Conservation (phyloP, 208 protist species). For the Leishmania aethiopica region DNA sequence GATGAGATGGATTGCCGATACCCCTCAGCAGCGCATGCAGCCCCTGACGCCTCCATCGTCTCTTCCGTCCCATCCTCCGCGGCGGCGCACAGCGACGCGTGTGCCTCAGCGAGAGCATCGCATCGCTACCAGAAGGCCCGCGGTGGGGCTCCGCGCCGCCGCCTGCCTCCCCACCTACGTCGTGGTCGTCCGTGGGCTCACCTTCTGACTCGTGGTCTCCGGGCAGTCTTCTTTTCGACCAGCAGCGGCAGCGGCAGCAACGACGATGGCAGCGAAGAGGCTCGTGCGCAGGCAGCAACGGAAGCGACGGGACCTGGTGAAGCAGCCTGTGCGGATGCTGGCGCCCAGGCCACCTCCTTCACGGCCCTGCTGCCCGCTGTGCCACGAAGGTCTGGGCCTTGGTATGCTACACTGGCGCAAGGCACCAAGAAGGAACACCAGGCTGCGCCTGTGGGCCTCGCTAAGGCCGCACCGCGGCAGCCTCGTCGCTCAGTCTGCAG, state of each 20-base stretch:
- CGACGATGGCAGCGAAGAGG: background rate
- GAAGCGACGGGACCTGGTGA: background rate
- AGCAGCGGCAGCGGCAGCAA: conserved; percentile 9
- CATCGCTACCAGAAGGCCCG: background rate
- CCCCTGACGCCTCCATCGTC: background rate
- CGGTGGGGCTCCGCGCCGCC: background rate
- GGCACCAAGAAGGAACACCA: background rate
- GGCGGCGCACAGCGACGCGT: background rate
- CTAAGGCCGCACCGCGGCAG: background rate
- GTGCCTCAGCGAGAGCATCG: background rate
- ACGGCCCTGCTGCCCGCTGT: background rate
- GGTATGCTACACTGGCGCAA: conserved; percentile 23
- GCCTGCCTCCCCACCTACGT: conserved; percentile 23
- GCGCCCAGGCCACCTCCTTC: background rate
- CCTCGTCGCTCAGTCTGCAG: background rate
- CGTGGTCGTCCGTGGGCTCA: conserved; percentile 20
- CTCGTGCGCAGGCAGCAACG: background rate
- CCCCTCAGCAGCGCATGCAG: background rate
- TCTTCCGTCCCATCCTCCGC: background rate
- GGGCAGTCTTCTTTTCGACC: conserved; percentile 15
- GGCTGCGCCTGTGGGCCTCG: background rate
- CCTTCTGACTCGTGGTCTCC: conserved; percentile 25
- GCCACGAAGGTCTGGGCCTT: conserved; percentile 20
- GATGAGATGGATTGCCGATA: background rate
- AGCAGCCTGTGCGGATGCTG: background rate